phyloP scores from a whole-genome alignment of 1,284 basidiomycete genomes.

The Ustilago nuda region DNA sequence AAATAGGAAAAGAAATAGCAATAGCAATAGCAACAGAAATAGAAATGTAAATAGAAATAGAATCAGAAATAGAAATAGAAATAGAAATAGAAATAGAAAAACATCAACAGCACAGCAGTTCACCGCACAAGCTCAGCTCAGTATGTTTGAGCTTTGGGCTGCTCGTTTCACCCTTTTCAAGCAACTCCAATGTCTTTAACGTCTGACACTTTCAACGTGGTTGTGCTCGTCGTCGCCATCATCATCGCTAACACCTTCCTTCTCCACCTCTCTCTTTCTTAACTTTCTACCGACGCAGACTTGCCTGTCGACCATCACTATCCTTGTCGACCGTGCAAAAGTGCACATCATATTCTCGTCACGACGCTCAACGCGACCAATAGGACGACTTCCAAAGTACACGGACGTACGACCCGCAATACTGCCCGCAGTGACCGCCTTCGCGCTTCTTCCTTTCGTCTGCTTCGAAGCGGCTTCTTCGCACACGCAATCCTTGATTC shows the following conservation, averaged over 20 bases:
- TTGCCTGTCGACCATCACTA: conserved; percentile 26
- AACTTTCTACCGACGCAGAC: conserved; percentile 11
- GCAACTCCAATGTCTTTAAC: conserved; percentile 8
- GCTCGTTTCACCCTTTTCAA: conserved; percentile 5
- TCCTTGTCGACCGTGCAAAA: conserved; percentile 32
- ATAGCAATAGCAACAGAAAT: not conserved
- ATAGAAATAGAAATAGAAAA: conserved; percentile 3
- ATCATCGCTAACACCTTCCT: not conserved
- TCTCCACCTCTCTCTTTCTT: not conserved
- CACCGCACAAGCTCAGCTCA: not conserved
- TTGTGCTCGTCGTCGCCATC: conserved; percentile 7
- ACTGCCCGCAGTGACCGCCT: not conserved
- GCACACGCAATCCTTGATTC: not conserved
- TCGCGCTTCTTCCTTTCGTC: not conserved
- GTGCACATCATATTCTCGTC: not conserved
- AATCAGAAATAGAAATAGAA: too few species aligned
- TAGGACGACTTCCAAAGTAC: not conserved
- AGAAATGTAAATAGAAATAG: not conserved
- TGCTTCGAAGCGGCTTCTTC: not conserved
- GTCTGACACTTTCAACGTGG: conserved; percentile 3
- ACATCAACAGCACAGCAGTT: conserved; percentile 3
- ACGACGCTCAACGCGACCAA: not conserved
- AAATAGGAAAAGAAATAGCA: not conserved
- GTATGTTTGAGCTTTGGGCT: conserved; percentile 3
- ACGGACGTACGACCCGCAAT: not conserved